Conservation (phyloP, 306 rosid genomes). For the Lagenaria siceraria region DNA sequence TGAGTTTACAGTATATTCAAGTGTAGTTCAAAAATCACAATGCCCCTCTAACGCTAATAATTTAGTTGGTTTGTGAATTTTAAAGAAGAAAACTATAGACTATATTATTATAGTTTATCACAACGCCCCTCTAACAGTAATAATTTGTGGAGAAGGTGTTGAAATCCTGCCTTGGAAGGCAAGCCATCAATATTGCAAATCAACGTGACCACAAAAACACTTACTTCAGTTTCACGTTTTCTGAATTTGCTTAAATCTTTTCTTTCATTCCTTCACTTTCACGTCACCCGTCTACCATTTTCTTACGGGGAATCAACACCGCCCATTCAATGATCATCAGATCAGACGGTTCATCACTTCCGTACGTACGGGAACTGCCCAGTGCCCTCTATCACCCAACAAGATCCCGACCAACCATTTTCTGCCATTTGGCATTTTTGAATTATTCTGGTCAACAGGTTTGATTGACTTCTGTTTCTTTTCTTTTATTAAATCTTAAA, state of each 20-base stretch:
- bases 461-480: too few relatives aligned
- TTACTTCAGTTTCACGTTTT: slow-evolving; percentile 15
- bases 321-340: neutral
- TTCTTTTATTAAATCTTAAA: too few relatives aligned
- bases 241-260: neutral
- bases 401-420: neutral
- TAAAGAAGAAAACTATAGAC: too few relatives aligned
- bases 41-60: too few relatives aligned
- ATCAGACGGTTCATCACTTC: neutral
- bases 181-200: neutral
- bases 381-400: neutral
- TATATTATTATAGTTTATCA: too few relatives aligned
- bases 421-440: neutral
- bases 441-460: too few relatives aligned
- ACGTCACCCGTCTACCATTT: neutral
- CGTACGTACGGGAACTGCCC: neutral
- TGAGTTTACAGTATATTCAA: too few relatives aligned
- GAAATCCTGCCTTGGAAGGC: slow-evolving; percentile 15
- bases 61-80: too few relatives aligned
- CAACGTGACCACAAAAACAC: neutral
- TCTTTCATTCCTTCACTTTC: neutral
- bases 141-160: neutral
- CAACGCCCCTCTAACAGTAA: too few relatives aligned
- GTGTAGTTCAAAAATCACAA: too few relatives aligned
- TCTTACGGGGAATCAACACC: slow-evolving; percentile 3